Conservation (phyloP, 148 eudicot species). For the Limonium bicolor region DNA sequence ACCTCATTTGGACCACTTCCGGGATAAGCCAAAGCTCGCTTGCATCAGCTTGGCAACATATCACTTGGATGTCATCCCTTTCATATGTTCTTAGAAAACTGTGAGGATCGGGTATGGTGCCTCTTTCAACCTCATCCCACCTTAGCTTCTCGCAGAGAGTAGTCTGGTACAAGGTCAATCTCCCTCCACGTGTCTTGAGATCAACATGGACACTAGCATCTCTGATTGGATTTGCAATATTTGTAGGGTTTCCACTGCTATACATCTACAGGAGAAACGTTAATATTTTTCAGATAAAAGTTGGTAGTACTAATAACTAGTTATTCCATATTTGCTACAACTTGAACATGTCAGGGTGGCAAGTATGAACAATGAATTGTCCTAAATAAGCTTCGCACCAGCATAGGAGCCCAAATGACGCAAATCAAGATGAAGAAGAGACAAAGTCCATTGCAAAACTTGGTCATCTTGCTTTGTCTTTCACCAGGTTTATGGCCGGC, state of each 20-base stretch:
- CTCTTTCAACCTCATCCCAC: conserved; percentile 39
- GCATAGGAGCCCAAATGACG: conserved; percentile 99
- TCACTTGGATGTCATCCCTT: conserved; percentile 61
- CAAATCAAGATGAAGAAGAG: conserved; percentile 80
- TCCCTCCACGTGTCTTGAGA: conserved; percentile 67
- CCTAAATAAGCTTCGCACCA: conserved; percentile 56
- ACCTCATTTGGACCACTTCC: conserved; percentile 55
- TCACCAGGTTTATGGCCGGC: conserved; percentile 77
- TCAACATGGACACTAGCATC: conserved; percentile 90
- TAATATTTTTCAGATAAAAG: not conserved
- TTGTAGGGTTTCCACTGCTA: conserved; percentile 98
- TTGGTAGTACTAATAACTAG: too few relatives aligned
- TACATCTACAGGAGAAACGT: conserved; percentile 57
- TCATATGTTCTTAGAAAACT: conserved; percentile 56
- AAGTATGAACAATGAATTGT: too few relatives aligned
- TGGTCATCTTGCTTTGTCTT: conserved; percentile 75
- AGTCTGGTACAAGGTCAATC: conserved; percentile 66
- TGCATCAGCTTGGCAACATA: conserved; percentile 94
- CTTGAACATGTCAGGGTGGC: too few relatives aligned
- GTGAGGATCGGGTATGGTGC: conserved; percentile 37
- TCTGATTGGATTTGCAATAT: conserved; percentile 85
- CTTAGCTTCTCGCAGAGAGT: conserved; percentile 58
- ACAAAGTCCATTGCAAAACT: conserved; percentile 92
- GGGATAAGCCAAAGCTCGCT: conserved; percentile 87
- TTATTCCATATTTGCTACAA: too few relatives aligned